Base-by-base conservation (phyloP, 108 stramenopile species). In the Parmales sp. region DNA sequence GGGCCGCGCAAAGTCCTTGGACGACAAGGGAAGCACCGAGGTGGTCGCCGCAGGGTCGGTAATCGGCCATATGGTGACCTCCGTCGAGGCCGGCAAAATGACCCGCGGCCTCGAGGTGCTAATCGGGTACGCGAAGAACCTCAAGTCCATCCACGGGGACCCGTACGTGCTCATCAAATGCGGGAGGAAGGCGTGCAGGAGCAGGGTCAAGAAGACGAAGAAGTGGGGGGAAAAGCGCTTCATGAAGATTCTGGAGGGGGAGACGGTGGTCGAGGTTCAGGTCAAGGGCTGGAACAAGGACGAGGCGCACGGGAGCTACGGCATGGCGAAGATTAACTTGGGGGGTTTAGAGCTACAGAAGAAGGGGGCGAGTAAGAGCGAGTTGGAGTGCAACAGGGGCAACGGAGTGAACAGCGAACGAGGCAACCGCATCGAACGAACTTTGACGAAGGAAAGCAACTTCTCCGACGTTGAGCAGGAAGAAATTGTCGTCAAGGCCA, bases 41-140 rank as follows among this genome's bases (percentile, higher is more conserved):
- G 38, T 37, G 28, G 26, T 77, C 31, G 45, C 74, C 1, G 68
- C 66, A 38, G 80, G 80, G 13, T 37, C 70, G 18, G 68, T 80
- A 6, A 80, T 80, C 64, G 80, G 80, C 22, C 80, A 80, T 39
- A 39, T 63, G 31, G 74, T 67, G 18, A 72, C 80, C 26, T 65
- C 25, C 9, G 13, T 51, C 13, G 63, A 38, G 38, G 71, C 70
- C 67, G 81, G 81, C 20, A 22, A 45, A 38, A 71, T 74, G 3
- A 72, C 75, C 13, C 68, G 71, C 51, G 69, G 46, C 0, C 37
- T 82, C 39, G 37, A 67, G 38, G 43, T 82, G 36, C 45, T 69
- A 11, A 45, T 82, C 37, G 19, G 76, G 8, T 64, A 64, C 4
- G 74, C 67, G 13, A 69, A 69, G 31, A 43, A 70, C 16, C 51